Conservation (phyloP, 345 rosid genomes). For the Pistacia vera region DNA sequence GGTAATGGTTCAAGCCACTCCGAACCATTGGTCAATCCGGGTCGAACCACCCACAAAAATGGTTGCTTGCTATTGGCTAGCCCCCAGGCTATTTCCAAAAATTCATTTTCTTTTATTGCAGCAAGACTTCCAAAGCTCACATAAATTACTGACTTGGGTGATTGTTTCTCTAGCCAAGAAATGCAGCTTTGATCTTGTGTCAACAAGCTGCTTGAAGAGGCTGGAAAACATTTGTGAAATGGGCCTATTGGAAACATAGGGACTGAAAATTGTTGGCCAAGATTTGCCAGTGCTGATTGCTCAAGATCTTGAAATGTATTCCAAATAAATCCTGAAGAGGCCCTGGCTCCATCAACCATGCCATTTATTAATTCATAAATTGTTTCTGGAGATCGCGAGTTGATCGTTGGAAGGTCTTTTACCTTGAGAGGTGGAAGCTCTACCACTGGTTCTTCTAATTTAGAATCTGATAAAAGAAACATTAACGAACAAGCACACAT, state of each 20-base stretch:
- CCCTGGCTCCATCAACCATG: slow-evolving; percentile 11
- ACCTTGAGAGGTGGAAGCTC: slow-evolving; percentile 35
- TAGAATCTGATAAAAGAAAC: slow-evolving; percentile 11
- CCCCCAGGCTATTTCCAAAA: slow-evolving; percentile 37
- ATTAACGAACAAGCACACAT: neutral
- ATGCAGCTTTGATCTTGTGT: slow-evolving; percentile 29
- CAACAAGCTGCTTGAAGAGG: slow-evolving; percentile 31
- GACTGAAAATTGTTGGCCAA: slow-evolving; percentile 5
- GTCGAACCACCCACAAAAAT: slow-evolving; percentile 37
- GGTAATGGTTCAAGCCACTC: slow-evolving; percentile 20
- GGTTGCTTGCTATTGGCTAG: slow-evolving; percentile 23
- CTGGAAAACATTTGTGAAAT: slow-evolving; percentile 32
- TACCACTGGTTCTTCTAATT: slow-evolving; percentile 20
- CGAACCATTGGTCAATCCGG: slow-evolving; percentile 3
- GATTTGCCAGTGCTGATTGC: slow-evolving; percentile 2
- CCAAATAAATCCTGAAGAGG: slow-evolving; percentile 32
- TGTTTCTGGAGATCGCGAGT: neutral
- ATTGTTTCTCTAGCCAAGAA: slow-evolving; percentile 40
- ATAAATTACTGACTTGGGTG: slow-evolving; percentile 33
- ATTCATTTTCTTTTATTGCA: slow-evolving; percentile 8
- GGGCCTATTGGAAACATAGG: slow-evolving; percentile 41
- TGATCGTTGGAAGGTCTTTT: slow-evolving; percentile 27
- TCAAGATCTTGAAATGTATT: slow-evolving; percentile 39
- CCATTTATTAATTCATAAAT: slow-evolving; percentile 4
- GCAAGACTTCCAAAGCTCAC: slow-evolving; percentile 45